A percentile compares a stretch with the other conserved stretches of the same genome.
Conservation (phyloP, 352 stramenopile genomes). For the Pythium dissotocum region DNA sequence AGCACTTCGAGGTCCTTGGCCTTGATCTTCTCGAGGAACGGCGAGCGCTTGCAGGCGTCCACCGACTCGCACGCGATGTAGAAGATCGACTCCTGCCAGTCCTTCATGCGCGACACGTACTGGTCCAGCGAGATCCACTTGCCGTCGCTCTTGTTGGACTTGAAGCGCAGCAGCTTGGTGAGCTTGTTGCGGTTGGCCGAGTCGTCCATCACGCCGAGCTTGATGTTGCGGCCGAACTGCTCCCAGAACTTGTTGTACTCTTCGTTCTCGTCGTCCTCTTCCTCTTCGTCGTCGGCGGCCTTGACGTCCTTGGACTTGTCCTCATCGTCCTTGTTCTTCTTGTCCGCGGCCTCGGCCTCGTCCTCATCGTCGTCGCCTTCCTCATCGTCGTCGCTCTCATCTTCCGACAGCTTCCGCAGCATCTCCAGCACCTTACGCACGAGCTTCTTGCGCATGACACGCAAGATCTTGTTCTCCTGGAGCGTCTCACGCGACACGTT, state of each 20-base stretch:
- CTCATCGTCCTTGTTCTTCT: slow-evolving; percentile 50
- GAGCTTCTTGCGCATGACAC: slow-evolving; percentile 99
- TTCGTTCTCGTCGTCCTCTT: slow-evolving; percentile 69
- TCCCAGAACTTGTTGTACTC: slow-evolving; percentile 99
- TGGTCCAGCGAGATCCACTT: slow-evolving; percentile 95
- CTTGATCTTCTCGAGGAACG: slow-evolving; percentile 97
- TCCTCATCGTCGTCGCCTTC: slow-evolving; percentile 52
- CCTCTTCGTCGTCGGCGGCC: slow-evolving; percentile 43
- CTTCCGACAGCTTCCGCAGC: slow-evolving; percentile 93
- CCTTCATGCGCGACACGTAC: slow-evolving; percentile 98
- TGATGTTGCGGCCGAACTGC: slow-evolving; percentile 97
- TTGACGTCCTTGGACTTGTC: slow-evolving; percentile 81
- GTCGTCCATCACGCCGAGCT: slow-evolving; percentile 99
- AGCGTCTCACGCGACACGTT: slow-evolving; percentile 99
- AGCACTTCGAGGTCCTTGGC: slow-evolving; percentile 98
- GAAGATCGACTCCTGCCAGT: slow-evolving; percentile 99
- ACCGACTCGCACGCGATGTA: slow-evolving; percentile 96
- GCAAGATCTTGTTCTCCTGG: slow-evolving; percentile 99
- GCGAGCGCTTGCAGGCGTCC: slow-evolving; percentile 92
- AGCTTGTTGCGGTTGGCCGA: slow-evolving; percentile 93
- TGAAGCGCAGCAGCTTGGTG: slow-evolving; percentile 97
- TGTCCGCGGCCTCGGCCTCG: slow-evolving; percentile 38
- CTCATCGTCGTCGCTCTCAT: slow-evolving; percentile 83
- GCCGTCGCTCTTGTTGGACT: slow-evolving; percentile 91
- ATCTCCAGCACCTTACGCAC: slow-evolving; percentile 99